Conservation (phyloP, 2,329 filamentous ascomycete species). For the Chrysosporium queenslandicum region DNA sequence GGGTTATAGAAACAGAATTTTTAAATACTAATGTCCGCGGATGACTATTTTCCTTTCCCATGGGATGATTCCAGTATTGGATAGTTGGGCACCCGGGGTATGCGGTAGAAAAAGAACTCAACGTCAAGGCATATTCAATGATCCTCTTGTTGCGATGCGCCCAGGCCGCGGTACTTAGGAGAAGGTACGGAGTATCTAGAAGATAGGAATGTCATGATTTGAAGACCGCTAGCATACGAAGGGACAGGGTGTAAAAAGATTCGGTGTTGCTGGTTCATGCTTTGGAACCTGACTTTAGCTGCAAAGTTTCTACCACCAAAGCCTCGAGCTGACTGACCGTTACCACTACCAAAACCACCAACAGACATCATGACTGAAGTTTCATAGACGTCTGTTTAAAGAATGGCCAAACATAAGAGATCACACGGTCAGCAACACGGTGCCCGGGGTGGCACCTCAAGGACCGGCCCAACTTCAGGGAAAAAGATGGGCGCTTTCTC, state of each 20-base stretch:
- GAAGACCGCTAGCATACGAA: too few species aligned
- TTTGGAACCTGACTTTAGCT: too few species aligned
- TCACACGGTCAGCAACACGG: slow-evolving; percentile 15
- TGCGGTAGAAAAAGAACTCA: background rate
- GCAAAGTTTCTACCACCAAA: too few species aligned
- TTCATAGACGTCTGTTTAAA: background rate
- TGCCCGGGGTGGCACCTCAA: background rate
- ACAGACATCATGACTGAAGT: background rate
- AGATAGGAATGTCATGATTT: too few species aligned
- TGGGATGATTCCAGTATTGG: background rate
- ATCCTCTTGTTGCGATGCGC: background rate
- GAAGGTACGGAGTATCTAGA: too few species aligned
- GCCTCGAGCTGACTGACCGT: background rate
- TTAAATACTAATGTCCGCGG: slow-evolving; percentile 1
- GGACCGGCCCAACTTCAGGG: background rate
- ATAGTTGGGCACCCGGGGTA: background rate
- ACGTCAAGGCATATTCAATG: background rate
- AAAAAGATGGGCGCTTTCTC: slow-evolving; percentile 26
- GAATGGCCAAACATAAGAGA: slow-evolving; percentile 24
- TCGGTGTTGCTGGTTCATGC: too few species aligned
- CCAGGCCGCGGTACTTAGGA: too few species aligned
- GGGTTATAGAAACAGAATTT: slow-evolving; percentile 6
- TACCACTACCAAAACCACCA: background rate
- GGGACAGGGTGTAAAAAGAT: too few species aligned
- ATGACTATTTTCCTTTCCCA: background rate